Base-by-base conservation (phyloP, 768 basidiomycete genomes). In the Boletus fagicola region DNA sequence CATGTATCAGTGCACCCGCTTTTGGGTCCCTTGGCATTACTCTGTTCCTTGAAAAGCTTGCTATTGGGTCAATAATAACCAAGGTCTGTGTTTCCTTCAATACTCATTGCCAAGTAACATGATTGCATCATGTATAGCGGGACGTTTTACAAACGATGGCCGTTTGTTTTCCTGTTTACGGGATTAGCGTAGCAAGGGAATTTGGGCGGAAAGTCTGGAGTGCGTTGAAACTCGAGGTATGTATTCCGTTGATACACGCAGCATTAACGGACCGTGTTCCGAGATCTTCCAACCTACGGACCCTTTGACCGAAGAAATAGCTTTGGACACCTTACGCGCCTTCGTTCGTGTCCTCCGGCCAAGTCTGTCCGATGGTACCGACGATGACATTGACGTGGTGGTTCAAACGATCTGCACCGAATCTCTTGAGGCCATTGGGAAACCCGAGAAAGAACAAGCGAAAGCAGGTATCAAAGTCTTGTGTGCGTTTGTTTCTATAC, bases 251-350 rank as follows among this genome's bases (percentile, higher is more conserved):
- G 20, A 33, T 13, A 15, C 33, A 53, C 7, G 46, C 42, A n/a
- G 16, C 53, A 26, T 57, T 26, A 28, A 53, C 24, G 11, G 13
- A 59, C 51, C 20, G 38, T 54, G 7, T 44, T 44, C 42, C 20
- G 61, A 98, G 94, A 90, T 98, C 36, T 91, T 98, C 72, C 94
- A 98, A 78, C 92, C 96, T 0, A 88, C 86, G 2, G 95, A 98
- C 68, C 51, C 74, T 7, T 73, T 81, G 33, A 91, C 90, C 8
- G 92, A 96, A 67, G 77, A 78, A 36, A 81, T 83, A 51, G 92
- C 95, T 1, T 75, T 97, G 30, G 78, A 80, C 31, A 79, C 93
- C 0, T 79, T 86, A 1, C 86, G 88, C 63, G 77, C 79, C 6
- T 80, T 99, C n/a, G 78, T 96, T 43, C 74, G 78, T 51, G 89